These are phyloP conservation scores for Suhomyces sp. DNA, from an alignment of 805 yeast genomes.

Conservation along the genomic window DNA sequence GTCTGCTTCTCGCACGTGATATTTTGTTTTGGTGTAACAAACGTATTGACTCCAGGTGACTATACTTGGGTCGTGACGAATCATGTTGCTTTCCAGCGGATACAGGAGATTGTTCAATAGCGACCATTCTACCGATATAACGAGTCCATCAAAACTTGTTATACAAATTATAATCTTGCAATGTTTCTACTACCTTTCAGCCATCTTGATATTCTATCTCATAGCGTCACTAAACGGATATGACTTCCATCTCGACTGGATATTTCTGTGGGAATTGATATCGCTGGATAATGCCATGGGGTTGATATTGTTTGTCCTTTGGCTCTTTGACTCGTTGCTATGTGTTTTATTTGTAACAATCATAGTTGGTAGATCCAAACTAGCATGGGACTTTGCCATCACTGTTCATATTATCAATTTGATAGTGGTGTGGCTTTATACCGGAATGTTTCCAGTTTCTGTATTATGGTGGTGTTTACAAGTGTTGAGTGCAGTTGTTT, in stretches of 20 bases:
- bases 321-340: conserved; percentile 81
- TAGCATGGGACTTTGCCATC: conserved; percentile 96
- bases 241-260: conserved; percentile 62
- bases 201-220: conserved; percentile 60
- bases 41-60: background rate
- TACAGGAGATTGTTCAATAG: conserved; percentile 24
- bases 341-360: conserved; percentile 82
- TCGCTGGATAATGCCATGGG: conserved; percentile 79
- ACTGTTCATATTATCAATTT: conserved; percentile 84
- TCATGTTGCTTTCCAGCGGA: conserved; percentile 16
- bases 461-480: conserved; percentile 86
- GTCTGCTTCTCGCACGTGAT: background rate
- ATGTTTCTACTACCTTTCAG: conserved; percentile 72
- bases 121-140: conserved; percentile 24
- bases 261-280: conserved; percentile 78
- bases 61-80: background rate
- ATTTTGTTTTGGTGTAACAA: background rate
- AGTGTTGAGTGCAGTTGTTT: conserved; percentile 57
- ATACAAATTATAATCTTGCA: conserved; percentile 79
- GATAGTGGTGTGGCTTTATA: conserved; percentile 61
- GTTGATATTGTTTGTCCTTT: conserved; percentile 63
- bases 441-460: conserved; percentile 66
- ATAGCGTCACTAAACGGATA: conserved; percentile 71
- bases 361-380: conserved; percentile 86
- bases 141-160: conserved; percentile 37